Evolutionary conservation across 2,329 filamentous ascomycete genomes (phyloP), one percentile per base, ranked within the genome.

Genomic region (Fusarium sp.): DNA sequence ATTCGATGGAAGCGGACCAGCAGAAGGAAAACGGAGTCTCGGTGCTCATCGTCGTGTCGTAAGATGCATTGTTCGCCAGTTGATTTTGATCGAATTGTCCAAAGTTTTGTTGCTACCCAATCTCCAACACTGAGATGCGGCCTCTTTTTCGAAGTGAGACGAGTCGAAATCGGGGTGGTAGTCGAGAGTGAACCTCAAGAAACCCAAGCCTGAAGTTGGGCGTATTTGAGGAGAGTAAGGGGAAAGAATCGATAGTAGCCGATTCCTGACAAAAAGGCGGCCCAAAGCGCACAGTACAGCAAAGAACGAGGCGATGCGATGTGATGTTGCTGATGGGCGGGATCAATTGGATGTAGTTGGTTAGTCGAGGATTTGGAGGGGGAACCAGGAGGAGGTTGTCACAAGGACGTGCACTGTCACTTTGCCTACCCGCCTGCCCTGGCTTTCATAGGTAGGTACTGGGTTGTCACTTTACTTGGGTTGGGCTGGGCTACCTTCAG

Each of bases 41-140:
- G 83, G 81, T 83, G 83, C 83, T 87, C 86, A 88, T 88, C 79
- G 85, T 87, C 79, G 83, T 83, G 76, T 79, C 77, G 75, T 76
- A 74, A 77, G 74, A 77, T 73, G 78, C 78, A 80, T 82, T 75
- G 74, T 79, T 72, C 61, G 69, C 69, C 66, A 59, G 64, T 57
- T 70, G 61, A 62, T 74, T 70, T 57, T 56, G 68, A 56, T 75
- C 53, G 32, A 57, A 49, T 64, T 59, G 61, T 61, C 30, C 59
- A 62, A 64, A 48, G 65, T 62, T 45, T 62, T 68, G 65, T 73
- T 67, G 64, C 53, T 57, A 71, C 62, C 63, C 63, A 61, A 67
- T 60, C 44, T 45, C 22, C 41, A 32, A 47, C 34, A 16, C 37
- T 64, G 46, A 30, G 29, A 46, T 65, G 58, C 60, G 42, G 66